phyloP scores from a whole-genome alignment of 352 stramenopile genomes.

The Phytophthora foliorum region DNA sequence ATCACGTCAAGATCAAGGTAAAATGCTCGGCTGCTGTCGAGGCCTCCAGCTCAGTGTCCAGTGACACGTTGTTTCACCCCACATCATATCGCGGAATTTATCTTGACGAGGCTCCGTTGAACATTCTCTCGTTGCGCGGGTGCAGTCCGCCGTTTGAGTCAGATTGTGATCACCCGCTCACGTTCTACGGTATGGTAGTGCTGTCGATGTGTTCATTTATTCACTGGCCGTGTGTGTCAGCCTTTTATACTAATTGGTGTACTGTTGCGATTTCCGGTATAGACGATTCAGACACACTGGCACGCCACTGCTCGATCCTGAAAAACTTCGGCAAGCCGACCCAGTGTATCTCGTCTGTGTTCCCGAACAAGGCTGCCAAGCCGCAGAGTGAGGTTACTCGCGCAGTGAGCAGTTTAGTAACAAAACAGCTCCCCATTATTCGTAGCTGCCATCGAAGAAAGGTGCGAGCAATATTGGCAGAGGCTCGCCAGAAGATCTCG shows the following conservation, averaged over 20 bases:
- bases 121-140: conserved; percentile 22
- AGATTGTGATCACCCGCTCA: conserved; percentile 34
- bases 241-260: conserved; percentile 13
- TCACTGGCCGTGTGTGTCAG: not conserved
- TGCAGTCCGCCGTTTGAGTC: conserved; percentile 27
- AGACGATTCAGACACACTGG: conserved; percentile 43
- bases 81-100: conserved; percentile 44
- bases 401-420: conserved; percentile 38
- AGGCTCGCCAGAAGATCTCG: conserved; percentile 35
- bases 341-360: conserved; percentile 45
- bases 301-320: conserved; percentile 39
- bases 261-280: conserved; percentile 14
- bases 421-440: conserved; percentile 38
- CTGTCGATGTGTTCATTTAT: not conserved
- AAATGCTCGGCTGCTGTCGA: conserved; percentile 4
- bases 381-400: conserved; percentile 40
- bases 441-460: conserved; percentile 40
- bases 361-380: conserved; percentile 24
- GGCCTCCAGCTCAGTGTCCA: not conserved
- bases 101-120: conserved; percentile 28
- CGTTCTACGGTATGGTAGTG: conserved; percentile 44
- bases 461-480: conserved; percentile 38
- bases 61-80: conserved; percentile 29
- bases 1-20: not conserved
- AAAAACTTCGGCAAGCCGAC: conserved; percentile 47